phyloP scores from a whole-genome alignment of 257 asterid species.

The Jaltomata sinuosa region DNA sequence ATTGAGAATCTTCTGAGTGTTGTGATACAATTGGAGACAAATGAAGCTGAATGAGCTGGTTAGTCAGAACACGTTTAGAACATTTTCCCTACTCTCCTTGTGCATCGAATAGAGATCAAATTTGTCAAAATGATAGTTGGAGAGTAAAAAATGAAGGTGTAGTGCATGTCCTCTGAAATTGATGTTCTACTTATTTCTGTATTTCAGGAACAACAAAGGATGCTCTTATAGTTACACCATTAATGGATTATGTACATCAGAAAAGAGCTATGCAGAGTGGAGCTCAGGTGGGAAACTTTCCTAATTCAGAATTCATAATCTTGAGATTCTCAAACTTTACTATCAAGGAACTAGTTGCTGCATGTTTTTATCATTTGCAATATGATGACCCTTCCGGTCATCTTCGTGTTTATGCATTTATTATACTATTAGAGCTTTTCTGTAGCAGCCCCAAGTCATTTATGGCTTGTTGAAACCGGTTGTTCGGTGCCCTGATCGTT shows the following conservation, averaged over 20 bases:
- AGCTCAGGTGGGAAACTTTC: constrained; percentile 48
- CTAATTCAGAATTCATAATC: neutral
- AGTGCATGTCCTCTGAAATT: neutral
- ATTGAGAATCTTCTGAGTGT: constrained; percentile 98
- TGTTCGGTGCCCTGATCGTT: too few species aligned
- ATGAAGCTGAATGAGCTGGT: constrained; percentile 98
- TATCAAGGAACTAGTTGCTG: neutral
- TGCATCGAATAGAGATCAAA: neutral
- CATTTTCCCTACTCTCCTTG: neutral
- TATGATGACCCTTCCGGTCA: too few species aligned
- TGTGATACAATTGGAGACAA: constrained; percentile 94
- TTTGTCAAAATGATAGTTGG: neutral
- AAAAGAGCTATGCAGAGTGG: constrained; percentile 90
- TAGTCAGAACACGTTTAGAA: constrained; percentile 7
- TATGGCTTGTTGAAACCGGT: too few species aligned
- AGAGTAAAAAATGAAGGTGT: neutral
- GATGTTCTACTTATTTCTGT: constrained; percentile 9
- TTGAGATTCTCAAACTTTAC: neutral
- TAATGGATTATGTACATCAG: constrained; percentile 91
- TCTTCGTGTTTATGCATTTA: too few species aligned
- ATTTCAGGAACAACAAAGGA: constrained; percentile 70
- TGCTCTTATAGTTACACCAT: constrained; percentile 73
- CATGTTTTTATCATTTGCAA: neutral
- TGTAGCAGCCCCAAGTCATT: too few species aligned
- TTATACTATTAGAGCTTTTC: too few species aligned